Evolutionary conservation across 2,329 filamentous ascomycete species (phyloP).

Genomic region (Colletotrichum sp.): DNA sequence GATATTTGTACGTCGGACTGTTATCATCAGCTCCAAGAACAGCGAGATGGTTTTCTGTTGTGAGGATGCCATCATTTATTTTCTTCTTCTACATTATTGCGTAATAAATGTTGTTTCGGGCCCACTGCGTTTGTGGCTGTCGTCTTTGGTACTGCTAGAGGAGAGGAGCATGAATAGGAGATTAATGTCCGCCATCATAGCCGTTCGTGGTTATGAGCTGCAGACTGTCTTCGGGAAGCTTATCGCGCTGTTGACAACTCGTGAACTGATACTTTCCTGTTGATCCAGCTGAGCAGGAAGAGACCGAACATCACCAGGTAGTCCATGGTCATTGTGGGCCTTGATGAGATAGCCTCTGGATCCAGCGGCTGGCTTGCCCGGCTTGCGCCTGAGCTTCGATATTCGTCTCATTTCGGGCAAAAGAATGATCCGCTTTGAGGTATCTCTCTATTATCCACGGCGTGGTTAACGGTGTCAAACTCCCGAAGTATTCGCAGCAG

Average conservation of each 20-base stretch:
- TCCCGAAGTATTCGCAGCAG: not conserved
- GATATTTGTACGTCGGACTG: not conserved
- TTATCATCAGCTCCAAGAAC: not conserved
- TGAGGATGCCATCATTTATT: not conserved
- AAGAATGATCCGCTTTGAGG: not conserved
- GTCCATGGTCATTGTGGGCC: not conserved
- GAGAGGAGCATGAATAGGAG: no score
- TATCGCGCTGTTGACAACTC: no score
- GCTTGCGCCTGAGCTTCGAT: not conserved
- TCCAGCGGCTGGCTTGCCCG: not conserved
- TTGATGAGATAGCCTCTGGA: not conserved
- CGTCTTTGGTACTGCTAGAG: no score
- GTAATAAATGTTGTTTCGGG: accelerated
- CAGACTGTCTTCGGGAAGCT: no score
- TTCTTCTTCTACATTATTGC: no score
- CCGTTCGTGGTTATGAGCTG: no score
- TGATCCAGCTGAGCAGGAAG: not conserved
- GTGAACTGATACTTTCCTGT: no score
- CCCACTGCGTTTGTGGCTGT: no score
- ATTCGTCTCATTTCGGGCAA: not conserved
- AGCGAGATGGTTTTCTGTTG: not conserved
- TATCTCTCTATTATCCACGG: not conserved
- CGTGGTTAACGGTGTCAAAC: not conserved
- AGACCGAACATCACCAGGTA: not conserved
- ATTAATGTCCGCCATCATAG: no score